Evolutionary conservation across 306 rosid species (phyloP), one percentile per base, ranked within the genome.

Genomic region (Casuarina equisetifolia): DNA sequence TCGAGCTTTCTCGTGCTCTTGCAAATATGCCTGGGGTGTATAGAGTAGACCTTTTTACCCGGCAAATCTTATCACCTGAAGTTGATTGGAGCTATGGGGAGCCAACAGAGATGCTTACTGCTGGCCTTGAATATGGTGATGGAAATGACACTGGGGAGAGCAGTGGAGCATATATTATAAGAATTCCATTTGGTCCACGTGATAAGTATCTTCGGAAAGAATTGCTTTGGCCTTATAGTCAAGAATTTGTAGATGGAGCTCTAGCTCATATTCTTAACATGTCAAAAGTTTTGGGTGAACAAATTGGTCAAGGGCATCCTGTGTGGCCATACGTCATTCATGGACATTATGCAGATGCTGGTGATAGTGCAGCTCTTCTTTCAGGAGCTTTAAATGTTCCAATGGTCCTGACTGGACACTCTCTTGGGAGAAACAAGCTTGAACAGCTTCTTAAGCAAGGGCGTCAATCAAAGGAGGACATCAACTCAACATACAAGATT

Each of bases 31-130:
- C 95, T 8, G 97, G 98, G 43, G 98, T 93, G 70, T 93, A 93
- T 42, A 80, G 97, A 80, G 98, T 93, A 50, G 97, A 93, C 84
- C 89, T 93, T 61, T 91, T 93, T 69, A 91, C 98, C 3, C 91
- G 98, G 66, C 98, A 91, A 86, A 85, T 93, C 61, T 85, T 89
- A 58, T 93, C 94, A 3, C 86, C 97, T 7, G 98, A 93, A 25
- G 79, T 93, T 54, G 97, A 91, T 83, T 93, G 98, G 98, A 93
- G 98, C 86, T 93, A 93, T 54, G 97, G 98, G 42, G 97, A 91
- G 74, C 98, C 97, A 36, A 85, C 98, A 15, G 98, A 93, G 87
- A 91, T 93, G 98, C 76, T 93, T 69, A 91, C 87, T 32, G 76
- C 83, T 1, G 90, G 94, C 42, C 74, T 49, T 11, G 95, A 87